These are phyloP conservation scores for Stemphylium beticola DNA, from an alignment of 2,329 filamentous ascomycete genomes.

Conservation along the genomic window DNA sequence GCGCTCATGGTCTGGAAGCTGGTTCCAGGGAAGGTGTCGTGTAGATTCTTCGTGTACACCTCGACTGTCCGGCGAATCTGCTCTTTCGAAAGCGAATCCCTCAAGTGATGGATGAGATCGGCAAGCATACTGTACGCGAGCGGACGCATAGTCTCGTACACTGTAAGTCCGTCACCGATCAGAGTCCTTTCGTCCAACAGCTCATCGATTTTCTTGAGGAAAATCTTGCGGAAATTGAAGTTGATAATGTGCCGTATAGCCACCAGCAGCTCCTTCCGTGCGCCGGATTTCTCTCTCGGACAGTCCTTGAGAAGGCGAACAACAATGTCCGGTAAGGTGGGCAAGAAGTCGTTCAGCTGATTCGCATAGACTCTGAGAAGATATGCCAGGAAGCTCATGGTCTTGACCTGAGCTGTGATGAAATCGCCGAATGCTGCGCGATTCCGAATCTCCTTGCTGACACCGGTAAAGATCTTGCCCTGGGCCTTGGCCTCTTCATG, in stretches of 20 bases:
- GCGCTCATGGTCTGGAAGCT: constrained; percentile 99
- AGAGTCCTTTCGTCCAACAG: constrained; percentile 91
- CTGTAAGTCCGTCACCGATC: constrained; percentile 93
- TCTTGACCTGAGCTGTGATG: constrained; percentile 97
- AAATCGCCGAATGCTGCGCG: constrained; percentile 95
- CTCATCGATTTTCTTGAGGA: constrained; percentile 92
- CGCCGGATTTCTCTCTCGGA: constrained; percentile 89
- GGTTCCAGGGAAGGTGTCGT: constrained; percentile 94
- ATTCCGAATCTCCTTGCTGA: constrained; percentile 93
- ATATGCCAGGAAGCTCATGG: constrained; percentile 98
- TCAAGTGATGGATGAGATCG: constrained; percentile 95
- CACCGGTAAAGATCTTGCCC: constrained; percentile 85
- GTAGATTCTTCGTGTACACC: constrained; percentile 94
- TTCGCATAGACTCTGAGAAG: constrained; percentile 85
- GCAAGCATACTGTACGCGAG: constrained; percentile 98
- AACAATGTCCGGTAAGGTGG: constrained; percentile 83
- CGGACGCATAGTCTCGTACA: constrained; percentile 95
- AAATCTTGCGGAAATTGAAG: constrained; percentile 96
- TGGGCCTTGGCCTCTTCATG: constrained; percentile 82
- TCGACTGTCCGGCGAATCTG: constrained; percentile 96
- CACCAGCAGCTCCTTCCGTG: constrained; percentile 92
- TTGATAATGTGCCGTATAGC: constrained; percentile 99
- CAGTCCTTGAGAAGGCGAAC: constrained; percentile 92
- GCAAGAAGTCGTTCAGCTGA: constrained; percentile 86
- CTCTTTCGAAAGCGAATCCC: constrained; percentile 83